Evolutionary conservation across 148 eudicot species (phyloP).

Genomic region (Dianthus caryophyllus): DNA sequence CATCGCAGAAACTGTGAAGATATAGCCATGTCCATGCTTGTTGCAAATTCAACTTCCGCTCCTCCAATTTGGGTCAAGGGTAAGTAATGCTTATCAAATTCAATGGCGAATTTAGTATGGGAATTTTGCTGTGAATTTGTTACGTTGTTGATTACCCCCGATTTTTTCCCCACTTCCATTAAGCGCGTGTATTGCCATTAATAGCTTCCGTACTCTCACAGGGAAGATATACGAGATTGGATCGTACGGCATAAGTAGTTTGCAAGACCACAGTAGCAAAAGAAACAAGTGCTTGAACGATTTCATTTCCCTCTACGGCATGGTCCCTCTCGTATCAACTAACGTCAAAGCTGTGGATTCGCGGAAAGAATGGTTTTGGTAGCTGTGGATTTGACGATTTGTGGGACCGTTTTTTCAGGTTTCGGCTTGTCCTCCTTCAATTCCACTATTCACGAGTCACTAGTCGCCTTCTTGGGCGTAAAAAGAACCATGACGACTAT

Average conservation of each 20-base stretch:
- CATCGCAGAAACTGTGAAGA: conserved; percentile 66
- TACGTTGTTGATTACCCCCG: background rate
- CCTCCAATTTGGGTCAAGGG: conserved; percentile 81
- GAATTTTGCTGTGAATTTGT: background rate
- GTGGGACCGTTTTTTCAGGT: no score
- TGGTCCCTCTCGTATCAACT: conserved; percentile 53
- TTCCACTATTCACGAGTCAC: conserved; percentile 1
- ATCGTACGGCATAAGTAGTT: conserved; percentile 52
- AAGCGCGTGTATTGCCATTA: background rate
- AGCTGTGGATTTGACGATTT: no score
- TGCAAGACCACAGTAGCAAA: conserved; percentile 42
- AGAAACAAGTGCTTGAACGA: conserved; percentile 60
- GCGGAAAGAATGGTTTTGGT: conserved; percentile 62
- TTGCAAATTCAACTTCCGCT: conserved; percentile 63
- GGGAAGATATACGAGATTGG: conserved; percentile 70
- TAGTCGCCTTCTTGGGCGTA: background rate
- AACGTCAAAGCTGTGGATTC: conserved; percentile 53
- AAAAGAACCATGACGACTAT: background rate
- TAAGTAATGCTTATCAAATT: conserved; percentile 23
- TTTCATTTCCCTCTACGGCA: conserved; percentile 50
- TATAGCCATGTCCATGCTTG: conserved; percentile 73
- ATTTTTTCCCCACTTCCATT: background rate
- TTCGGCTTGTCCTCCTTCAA: conserved; percentile 1
- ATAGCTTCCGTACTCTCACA: conserved; percentile 21
- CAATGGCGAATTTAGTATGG: background rate